Conservation (phyloP, 352 stramenopile genomes). For the Phytophthora ohioensis region DNA sequence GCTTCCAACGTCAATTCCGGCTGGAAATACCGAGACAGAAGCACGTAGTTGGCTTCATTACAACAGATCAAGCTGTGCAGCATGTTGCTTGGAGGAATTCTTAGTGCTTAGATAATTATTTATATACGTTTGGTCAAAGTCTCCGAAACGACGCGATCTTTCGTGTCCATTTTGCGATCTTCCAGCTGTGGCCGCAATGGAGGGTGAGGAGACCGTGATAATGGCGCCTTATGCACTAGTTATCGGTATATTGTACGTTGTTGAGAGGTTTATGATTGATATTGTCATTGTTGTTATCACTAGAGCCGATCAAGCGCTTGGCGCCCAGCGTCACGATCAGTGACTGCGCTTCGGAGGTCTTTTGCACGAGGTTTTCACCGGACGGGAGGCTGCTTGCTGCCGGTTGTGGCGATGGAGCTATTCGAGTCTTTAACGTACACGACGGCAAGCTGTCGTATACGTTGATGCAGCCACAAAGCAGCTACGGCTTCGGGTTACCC, state of each 20-base stretch:
- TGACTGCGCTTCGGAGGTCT: conserved; percentile 90
- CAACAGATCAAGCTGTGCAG: conserved; percentile 74
- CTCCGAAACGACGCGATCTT: conserved; percentile 28
- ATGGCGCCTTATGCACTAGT: background rate
- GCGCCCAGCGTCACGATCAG: conserved; percentile 87
- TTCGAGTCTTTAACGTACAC: conserved; percentile 86
- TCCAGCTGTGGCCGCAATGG: conserved; percentile 34
- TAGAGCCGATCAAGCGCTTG: conserved; percentile 68
- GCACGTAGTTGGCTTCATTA: conserved; percentile 74
- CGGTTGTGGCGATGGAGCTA: conserved; percentile 87
- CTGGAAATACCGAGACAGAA: conserved; percentile 75
- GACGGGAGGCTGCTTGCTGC: conserved; percentile 87
- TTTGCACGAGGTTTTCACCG: conserved; percentile 88
- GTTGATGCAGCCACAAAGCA: conserved; percentile 77
- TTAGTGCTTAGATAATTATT: background rate
- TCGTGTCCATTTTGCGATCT: conserved; percentile 42
- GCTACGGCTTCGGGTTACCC: conserved; percentile 80
- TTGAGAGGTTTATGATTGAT: conserved; percentile 2
- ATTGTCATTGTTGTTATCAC: background rate
- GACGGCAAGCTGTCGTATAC: conserved; percentile 86
- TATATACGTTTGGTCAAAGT: background rate
- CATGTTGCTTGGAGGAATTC: conserved; percentile 34
- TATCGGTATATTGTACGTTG: background rate
- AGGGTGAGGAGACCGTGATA: conserved; percentile 33
- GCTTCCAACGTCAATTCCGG: conserved; percentile 52